Conservation (phyloP, 2,329 filamentous ascomycete species). For the Parastagonospora nodorum region DNA sequence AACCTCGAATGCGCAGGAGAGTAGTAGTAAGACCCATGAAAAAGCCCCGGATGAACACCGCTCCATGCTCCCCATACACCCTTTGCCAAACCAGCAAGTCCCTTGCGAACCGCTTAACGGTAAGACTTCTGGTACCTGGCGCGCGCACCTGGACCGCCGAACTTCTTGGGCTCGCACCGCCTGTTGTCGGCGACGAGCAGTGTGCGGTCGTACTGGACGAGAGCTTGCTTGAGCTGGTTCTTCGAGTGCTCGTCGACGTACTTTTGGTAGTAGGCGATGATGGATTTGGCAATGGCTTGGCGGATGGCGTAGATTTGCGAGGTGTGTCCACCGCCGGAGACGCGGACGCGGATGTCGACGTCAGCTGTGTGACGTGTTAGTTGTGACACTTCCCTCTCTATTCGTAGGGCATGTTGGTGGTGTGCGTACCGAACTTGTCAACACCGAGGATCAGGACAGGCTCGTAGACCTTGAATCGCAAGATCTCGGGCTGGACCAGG, state of each 20-base stretch:
- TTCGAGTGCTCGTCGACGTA: constrained; percentile 99
- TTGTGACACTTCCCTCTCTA: constrained; percentile 13
- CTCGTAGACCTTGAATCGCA: constrained; percentile 99
- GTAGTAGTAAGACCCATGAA: constrained; percentile 36
- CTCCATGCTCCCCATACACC: constrained; percentile 37
- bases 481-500: constrained; percentile 93
- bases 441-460: constrained; percentile 94
- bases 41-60: constrained; percentile 47
- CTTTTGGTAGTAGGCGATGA: constrained; percentile 99
- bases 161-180: constrained; percentile 99
- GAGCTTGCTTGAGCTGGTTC: constrained; percentile 97
- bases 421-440: constrained; percentile 80
- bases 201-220: constrained; percentile 94
- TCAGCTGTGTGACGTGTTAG: constrained; percentile 56
- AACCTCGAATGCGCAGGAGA: constrained; percentile 20
- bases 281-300: constrained; percentile 97
- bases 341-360: constrained; percentile 97
- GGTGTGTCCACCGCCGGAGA: constrained; percentile 95
- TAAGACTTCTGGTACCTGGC: constrained; percentile 99
- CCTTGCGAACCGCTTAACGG: constrained; percentile 69
- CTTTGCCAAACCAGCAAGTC: constrained; percentile 4
- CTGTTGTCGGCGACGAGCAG: constrained; percentile 99
- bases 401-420: too few species aligned
- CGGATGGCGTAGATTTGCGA: constrained; percentile 98
- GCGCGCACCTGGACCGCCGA: constrained; percentile 89